These are phyloP conservation scores for Tetragonia tetragonoides DNA, from an alignment of 148 eudicot genomes.

Conservation along the genomic window DNA sequence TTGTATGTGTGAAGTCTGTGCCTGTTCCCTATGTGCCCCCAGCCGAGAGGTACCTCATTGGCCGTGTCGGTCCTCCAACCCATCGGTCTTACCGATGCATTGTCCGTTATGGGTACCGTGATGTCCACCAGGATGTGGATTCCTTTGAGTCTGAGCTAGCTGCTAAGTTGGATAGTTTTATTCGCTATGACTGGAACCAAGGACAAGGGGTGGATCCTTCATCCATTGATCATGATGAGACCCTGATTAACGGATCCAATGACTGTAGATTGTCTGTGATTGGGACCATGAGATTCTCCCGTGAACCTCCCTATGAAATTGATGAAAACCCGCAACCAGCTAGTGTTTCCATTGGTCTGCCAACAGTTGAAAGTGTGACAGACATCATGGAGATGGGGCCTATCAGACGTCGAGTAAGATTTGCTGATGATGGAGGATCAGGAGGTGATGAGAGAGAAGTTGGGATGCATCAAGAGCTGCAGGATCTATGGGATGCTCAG, in stretches of 20 bases:
- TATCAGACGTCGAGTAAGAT: constrained; percentile 48
- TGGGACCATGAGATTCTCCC: constrained; percentile 43
- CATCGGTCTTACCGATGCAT: constrained; percentile 87
- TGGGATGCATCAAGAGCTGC: constrained; percentile 55
- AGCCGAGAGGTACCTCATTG: constrained; percentile 73
- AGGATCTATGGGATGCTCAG: constrained; percentile 61
- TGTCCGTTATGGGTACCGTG: constrained; percentile 89
- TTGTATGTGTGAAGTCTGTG: constrained; percentile 83
- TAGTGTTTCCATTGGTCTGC: constrained; percentile 63
- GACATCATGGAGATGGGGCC: constrained; percentile 50
- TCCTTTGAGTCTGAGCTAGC: constrained; percentile 82
- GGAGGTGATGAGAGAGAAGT: constrained; percentile 33
- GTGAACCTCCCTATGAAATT: constrained; percentile 44
- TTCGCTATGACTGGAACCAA: constrained; percentile 59
- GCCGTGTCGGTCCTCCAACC: constrained; percentile 76
- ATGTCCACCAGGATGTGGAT: constrained; percentile 83
- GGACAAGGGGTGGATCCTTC: constrained; percentile 25
- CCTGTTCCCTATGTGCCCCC: constrained; percentile 79
- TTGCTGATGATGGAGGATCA: constrained; percentile 34
- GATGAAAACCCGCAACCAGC: constrained; percentile 53
- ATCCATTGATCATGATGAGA: constrained; percentile 29
- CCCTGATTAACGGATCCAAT: constrained; percentile 33
- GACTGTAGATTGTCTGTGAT: constrained; percentile 57
- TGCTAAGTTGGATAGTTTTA: constrained; percentile 57
- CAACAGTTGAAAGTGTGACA: constrained; percentile 45